phyloP scores from a whole-genome alignment of 2,329 filamentous ascomycete species.

The Aciculosporium take region DNA sequence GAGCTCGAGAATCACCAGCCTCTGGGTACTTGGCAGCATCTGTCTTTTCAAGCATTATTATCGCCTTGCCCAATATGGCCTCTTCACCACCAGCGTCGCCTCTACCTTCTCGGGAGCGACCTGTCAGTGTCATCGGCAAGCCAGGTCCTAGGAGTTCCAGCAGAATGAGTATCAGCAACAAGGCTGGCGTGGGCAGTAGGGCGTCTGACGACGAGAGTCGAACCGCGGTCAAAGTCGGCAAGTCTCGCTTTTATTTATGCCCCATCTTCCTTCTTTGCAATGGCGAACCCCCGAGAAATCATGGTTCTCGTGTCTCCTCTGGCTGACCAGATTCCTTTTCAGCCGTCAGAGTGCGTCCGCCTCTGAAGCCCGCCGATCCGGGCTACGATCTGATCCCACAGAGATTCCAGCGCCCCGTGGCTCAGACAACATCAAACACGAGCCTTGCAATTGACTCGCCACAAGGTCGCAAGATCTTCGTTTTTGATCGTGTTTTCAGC shows the following conservation, averaged over 20 bases:
- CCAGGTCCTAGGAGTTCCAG: conserved; percentile 62
- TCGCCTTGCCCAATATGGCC: conserved; percentile 35
- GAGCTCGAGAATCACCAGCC: not conserved
- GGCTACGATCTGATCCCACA: conserved; percentile 92
- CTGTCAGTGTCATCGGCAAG: conserved; percentile 68
- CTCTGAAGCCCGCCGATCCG: conserved; percentile 69
- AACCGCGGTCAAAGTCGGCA: conserved; percentile 93
- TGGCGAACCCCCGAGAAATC: not conserved
- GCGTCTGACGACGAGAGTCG: conserved; percentile 81
- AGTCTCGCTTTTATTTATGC: conserved; percentile 17
- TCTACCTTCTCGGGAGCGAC: conserved; percentile 45
- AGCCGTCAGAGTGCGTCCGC: conserved; percentile 89
- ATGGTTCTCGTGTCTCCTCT: not conserved
- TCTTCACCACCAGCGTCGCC: conserved; percentile 58
- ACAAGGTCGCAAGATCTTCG: conserved; percentile 85
- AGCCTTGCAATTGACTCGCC: conserved; percentile 80
- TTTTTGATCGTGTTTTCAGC: conserved; percentile 89
- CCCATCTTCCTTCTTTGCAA: not conserved
- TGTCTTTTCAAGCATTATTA: not conserved
- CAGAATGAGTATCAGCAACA: conserved; percentile 73
- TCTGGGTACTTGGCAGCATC: not conserved
- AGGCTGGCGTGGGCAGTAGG: conserved; percentile 60
- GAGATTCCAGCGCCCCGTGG: conserved; percentile 84
- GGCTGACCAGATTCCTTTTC: conserved; percentile 6
- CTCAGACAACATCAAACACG: conserved; percentile 75